Evolutionary conservation across 768 basidiomycete genomes (phyloP), one percentile per base, ranked within the genome.

Genomic region (Lyophyllum decastes): DNA sequence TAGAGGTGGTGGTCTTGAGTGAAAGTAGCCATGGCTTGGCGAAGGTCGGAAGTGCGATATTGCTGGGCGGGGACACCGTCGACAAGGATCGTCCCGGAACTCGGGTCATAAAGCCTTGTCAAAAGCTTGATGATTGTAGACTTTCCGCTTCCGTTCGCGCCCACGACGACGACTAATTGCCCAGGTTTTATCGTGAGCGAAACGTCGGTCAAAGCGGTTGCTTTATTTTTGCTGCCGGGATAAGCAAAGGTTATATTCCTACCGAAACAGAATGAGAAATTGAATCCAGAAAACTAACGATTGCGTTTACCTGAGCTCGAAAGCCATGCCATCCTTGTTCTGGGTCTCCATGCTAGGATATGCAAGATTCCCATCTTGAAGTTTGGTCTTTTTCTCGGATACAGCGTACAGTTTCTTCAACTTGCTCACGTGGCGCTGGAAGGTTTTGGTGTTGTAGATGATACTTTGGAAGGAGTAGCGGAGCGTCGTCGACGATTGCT

Each of bases 191-290:
- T 78, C 3, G 60, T 68, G 19, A 85, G 70, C 0, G 78, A 78
- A 6, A 85, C 66, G 21, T 73, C 64, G 9, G 68, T 64, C 17
- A 84, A 57, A 2, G 75, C 77, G 22, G 71, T 71, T 2, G 59
- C 61, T 1, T 57, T 72, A 25, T 68, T 71, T 46, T 75, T 71
- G 50, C 70, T 71, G 21, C 74, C 78, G 0, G 84, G 83, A 61
- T 88, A 88, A 10, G 71, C 66, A 57, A 87, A 87, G 0, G 71
- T 70, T 0, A 87, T 76, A 49, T 84, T 64, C 19, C 86, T 87
- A 52, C 0, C n/a, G 17, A 9, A 21, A 17, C 55, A 24, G 46
- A n/a, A 12, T 26, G 12, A 47, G 24, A 47, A n/a, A n/a, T 7
- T 7, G 17, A 6, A 11, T 5, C 4, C 4, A 27, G 3, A 14